Base-by-base conservation (phyloP, 1,139 yeast genomes). In the Spathaspora sp. region DNA sequence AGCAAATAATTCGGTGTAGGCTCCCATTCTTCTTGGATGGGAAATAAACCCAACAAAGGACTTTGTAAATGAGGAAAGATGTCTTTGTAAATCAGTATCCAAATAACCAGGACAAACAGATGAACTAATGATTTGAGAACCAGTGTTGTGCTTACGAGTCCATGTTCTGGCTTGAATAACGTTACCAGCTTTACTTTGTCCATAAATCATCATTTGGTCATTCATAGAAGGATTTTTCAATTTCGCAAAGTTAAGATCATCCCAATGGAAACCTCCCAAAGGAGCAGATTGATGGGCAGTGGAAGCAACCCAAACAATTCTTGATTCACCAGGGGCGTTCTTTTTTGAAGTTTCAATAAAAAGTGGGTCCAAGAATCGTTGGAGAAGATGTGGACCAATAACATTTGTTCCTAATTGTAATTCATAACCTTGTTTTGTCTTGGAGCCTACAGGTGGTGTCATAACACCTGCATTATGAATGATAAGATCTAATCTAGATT, bases 381-480 rank as follows among this genome's bases (percentile, higher is more conserved):
- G 77, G 17, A 81, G 58, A 42, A 79, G 58, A 47, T 74, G 79
- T 15, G 77, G 80, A 2, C 78, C 84, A 43, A 80, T 51, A 6
- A 63, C 76, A 54, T 81, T 80, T 18, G 76, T 68, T 8, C 81
- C 82, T 45, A 77, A 43, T 42, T 50, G 54, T 29, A 51, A 44
- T 33, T 51, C 55, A 38, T 43, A 49, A 2, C 52, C 54, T 36
- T 54, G 56, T 7, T 31, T 44, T 2, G 55, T 42, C 20, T 43
- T 48, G 1, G 69, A 53, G 10, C 67, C 68, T 10, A 57, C 56
- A 9, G 70, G 68, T 1, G 78, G 73, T n/a, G 62, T 58, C 74
- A 74, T 76, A 13, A 79, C 68, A 40, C 84, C 59, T 7, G 83
- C 83, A 60, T 79, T 78, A 53, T 77, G 76, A 42, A 78, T 67